phyloP scores from a whole-genome alignment of 495 filamentous ascomycete species.

The Podospora australis region DNA sequence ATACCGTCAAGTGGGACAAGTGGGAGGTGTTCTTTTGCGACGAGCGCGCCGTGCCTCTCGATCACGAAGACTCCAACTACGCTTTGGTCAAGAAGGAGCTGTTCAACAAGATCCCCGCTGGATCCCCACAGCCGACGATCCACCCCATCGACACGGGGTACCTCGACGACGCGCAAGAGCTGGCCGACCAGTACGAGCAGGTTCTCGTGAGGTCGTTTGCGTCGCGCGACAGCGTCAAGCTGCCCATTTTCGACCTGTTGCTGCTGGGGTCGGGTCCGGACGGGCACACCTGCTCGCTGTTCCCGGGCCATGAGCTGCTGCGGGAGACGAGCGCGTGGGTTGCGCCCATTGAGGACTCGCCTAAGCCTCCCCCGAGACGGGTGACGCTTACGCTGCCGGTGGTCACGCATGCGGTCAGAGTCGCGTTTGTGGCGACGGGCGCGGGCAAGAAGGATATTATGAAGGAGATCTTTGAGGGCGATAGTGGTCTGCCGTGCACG shows the following conservation, averaged over 20 bases:
- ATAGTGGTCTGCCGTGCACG: constrained; percentile 77
- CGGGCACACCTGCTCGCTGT: constrained; percentile 94
- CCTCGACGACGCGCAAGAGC: constrained; percentile 78
- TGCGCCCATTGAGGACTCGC: constrained; percentile 79
- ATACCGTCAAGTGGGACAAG: constrained; percentile 67
- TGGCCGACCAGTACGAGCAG: constrained; percentile 92
- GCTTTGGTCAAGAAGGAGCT: constrained; percentile 77
- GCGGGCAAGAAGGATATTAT: constrained; percentile 83
- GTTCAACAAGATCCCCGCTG: constrained; percentile 73
- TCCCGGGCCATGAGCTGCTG: constrained; percentile 81
- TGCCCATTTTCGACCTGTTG: constrained; percentile 90
- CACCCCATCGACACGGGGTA: constrained; percentile 67
- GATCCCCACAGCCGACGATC: constrained; percentile 58
- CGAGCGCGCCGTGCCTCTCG: constrained; percentile 87
- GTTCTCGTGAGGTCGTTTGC: constrained; percentile 76
- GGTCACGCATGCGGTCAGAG: constrained; percentile 69
- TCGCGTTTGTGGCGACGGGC: constrained; percentile 90
- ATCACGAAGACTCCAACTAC: constrained; percentile 93
- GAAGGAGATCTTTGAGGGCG: constrained; percentile 77
- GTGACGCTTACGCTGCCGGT: constrained; percentile 92
- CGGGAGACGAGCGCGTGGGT: constrained; percentile 91
- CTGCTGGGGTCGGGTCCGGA: constrained; percentile 91
- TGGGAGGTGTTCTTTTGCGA: constrained; percentile 99
- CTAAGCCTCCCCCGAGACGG: constrained; percentile 84
- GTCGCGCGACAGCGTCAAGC: constrained; percentile 75